Base-by-base conservation (phyloP, 345 rosid species). In the Eucalyptus camaldulensis region DNA sequence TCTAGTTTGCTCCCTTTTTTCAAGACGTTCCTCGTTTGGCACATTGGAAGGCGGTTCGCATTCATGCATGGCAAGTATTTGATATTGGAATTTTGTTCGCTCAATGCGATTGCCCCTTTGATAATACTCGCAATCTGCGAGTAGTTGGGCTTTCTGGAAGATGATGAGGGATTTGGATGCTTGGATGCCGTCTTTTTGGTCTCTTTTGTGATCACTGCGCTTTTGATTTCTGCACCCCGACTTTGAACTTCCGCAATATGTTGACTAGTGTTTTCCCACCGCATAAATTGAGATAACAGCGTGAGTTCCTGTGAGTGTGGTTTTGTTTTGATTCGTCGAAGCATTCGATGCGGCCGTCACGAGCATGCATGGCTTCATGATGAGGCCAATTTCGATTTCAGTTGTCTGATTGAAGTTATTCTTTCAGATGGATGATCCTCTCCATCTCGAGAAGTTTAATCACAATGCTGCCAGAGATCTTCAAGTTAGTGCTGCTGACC, bases 371-470 rank as follows among this genome's bases (percentile, higher is more conserved):
- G 33, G 37, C 51, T 87, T 40, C 49, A 56, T 53, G 8, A 27
- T 54, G 49, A 2, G 16, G 69, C 47, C 47, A 51, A 3, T 27
- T 40, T 40, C 6, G 13, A 44, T 54, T 17, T 89, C 45, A 51
- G 14, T 27, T 25, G 27, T 24, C 67, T 87, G 7, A 87, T 50
- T 13, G 89, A 90, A 13, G 85, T 47, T 90, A 49, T 17, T 51
- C 27, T 65, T 86, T 91, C 94, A 97, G 97, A 92, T 94, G 94
- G 95, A 96, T 93, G 98, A 97, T 89, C 93, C 94, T 88, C 53
- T 88, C 21, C 98, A 96, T 92, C 89, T 95, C 49, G 96, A 95
- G 91, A 93, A 85, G 92, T 97, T 97, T 90, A 95, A 94, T 92
- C 99, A 97, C 89, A 94, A 95, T 53, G 92, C 93, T 86, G 92